These are phyloP conservation scores for Aethionema arabicum DNA, from an alignment of 345 rosid genomes.

Conservation along the genomic window DNA sequence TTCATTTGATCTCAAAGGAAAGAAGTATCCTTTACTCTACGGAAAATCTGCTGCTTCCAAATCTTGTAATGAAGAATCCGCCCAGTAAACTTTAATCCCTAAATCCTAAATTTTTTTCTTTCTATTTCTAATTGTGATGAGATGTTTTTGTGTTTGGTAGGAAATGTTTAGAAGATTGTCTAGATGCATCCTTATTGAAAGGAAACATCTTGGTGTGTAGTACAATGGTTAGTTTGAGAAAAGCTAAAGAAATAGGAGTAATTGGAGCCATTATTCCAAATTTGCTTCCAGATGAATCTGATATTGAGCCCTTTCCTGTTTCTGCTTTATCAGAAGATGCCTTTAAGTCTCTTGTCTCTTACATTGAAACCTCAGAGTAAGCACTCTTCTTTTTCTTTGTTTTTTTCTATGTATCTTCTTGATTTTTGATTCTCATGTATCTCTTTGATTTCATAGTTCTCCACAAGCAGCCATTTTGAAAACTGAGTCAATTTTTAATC, in stretches of 20 bases:
- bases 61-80: not conserved
- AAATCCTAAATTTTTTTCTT: not conserved
- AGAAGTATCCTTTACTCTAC: too few species aligned
- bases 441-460: conserved; percentile 5
- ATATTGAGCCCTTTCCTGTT: conserved; percentile 34
- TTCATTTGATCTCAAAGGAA: too few species aligned
- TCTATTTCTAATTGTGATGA: not conserved
- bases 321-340: not conserved
- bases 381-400: not conserved
- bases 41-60: too few species aligned
- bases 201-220: conserved; percentile 45
- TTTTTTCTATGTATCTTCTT: not conserved
- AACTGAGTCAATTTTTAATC: conserved; percentile 28
- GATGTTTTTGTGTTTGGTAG: conserved; percentile 23
- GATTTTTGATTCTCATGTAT: not conserved
- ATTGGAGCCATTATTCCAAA: conserved; percentile 19
- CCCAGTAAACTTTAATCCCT: conserved; percentile 14
- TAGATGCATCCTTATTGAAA: conserved; percentile 18
- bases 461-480: conserved; percentile 32
- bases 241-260: conserved; percentile 27
- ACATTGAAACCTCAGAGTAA: conserved; percentile 35
- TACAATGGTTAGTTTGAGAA: not conserved
- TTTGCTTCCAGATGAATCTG: conserved; percentile 9
- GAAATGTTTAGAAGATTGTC: conserved; percentile 8
- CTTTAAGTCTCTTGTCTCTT: conserved; percentile 24